Evolutionary conservation across 164 flowering plant species (phyloP), one percentile per base, ranked within the genome.

Genomic region (Paratinospora sagittata): DNA sequence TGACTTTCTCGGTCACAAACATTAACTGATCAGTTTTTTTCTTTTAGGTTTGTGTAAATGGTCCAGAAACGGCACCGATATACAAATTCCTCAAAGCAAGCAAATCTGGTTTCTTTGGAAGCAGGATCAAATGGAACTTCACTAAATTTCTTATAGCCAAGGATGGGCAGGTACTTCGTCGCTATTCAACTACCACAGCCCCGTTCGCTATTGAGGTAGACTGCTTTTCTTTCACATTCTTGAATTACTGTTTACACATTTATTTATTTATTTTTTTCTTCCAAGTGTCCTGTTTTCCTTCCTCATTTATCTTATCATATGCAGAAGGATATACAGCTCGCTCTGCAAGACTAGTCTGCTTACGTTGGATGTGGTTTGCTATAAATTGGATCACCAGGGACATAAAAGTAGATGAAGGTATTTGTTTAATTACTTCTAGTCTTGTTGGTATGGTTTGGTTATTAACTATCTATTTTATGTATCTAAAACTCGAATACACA

Each of bases 81-180:
- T 92, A 87, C 85, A 84, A 82, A 76, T 90, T 86, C 71, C 87
- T 92, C 3, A 91, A 94, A 73, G 77, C 82, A 11, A 84, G 78
- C 26, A 82, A 77, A 75, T 2, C 76, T 63, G 87, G 91, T 27
- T 72, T 73, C 49, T 8, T 85, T 57, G 91, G 98, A 12, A 68
- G 82, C 36, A 76, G 90, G 67, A 86, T 93, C 69, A 89, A 91
- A 73, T 93, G 97, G 98, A 93, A 91, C 74, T 93, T 93, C 81
- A 88, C 93, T 43, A 93, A 93, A 76, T 93, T 93, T 77, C 72
- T 93, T 21, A 87, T 93, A 39, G 90, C 83, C 37, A 85, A 84
- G 75, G 89, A 88, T 26, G 98, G 98, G 1, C 80, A 62, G 1
- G 96, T 84, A 24, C 70, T 88, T 52, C 30, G 43, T 0, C 95